phyloP scores from a whole-genome alignment of 2,329 filamentous ascomycete genomes.

The Furcasterigmium furcatum region DNA sequence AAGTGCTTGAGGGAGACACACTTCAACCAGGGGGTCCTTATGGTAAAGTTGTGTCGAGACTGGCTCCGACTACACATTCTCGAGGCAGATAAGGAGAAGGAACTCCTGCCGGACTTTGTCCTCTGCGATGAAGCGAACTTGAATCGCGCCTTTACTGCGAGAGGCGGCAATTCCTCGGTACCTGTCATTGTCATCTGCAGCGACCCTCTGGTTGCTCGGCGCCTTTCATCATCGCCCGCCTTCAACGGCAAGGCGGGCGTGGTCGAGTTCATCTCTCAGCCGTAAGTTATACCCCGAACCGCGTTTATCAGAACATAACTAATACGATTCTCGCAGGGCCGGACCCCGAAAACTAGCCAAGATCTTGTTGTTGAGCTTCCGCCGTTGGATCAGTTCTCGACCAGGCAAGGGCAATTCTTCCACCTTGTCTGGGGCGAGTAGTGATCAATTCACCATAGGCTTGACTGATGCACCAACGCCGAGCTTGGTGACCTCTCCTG shows the following conservation, averaged over 20 bases:
- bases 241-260: constrained; percentile 16
- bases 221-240: constrained; percentile 13
- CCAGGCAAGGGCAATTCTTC: neutral
- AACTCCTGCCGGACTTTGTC: constrained; percentile 19
- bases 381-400: constrained; percentile 16
- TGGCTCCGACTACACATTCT: constrained; percentile 28
- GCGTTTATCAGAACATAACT: rapidly evolving
- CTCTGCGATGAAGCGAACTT: constrained; percentile 14
- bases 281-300: constrained; percentile 20
- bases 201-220: constrained; percentile 24
- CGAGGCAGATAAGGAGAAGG: constrained; percentile 4
- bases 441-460: neutral
- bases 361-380: constrained; percentile 20
- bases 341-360: constrained; percentile 33
- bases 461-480: neutral
- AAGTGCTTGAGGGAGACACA: constrained; percentile 3
- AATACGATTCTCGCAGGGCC: constrained; percentile 14
- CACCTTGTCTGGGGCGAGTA: neutral
- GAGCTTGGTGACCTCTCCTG: too few species aligned
- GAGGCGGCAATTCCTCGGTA: neutral
- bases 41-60: constrained; percentile 22
- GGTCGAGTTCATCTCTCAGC: constrained; percentile 33
- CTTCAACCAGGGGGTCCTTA: constrained; percentile 11
- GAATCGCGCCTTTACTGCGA: neutral
- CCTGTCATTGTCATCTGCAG: constrained; percentile 27